Evolutionary conservation across 192 early-diverging fungal species (phyloP).

Genomic region (Coemansia sp.): DNA sequence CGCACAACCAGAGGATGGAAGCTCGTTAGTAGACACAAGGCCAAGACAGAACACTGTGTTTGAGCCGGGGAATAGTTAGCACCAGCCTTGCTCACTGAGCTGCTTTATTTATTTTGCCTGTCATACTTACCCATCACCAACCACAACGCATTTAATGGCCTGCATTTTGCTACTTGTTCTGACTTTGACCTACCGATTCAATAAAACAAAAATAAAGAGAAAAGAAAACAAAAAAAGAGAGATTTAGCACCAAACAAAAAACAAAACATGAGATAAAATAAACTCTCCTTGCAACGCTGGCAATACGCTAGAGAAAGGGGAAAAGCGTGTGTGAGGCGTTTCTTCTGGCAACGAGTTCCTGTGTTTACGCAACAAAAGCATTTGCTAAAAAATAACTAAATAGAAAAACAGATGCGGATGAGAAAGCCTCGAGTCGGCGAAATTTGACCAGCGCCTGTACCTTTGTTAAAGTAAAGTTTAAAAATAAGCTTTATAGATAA

Average conservation of each 20-base stretch:
- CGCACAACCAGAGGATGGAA: too few species aligned
- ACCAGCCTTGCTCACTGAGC: background rate
- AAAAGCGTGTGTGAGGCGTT: background rate
- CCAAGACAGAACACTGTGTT: background rate
- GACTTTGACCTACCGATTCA: background rate
- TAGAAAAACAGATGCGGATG: background rate
- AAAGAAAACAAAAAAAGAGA: slow-evolving; percentile 21
- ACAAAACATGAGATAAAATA: slow-evolving; percentile 13
- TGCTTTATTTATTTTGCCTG: background rate
- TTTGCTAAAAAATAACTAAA: background rate
- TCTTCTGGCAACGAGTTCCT: background rate
- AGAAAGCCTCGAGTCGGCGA: background rate
- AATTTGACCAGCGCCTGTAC: background rate
- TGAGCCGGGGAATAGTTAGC: background rate
- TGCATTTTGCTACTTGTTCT: slow-evolving; percentile 61
- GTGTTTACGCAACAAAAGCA: background rate
- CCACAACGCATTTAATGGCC: slow-evolving; percentile 87
- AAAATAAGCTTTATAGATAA: background rate
- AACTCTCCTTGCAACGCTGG: background rate
- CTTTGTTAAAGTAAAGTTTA: background rate
- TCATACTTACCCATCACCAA: slow-evolving; percentile 75
- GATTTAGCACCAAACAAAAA: slow-evolving; percentile 8
- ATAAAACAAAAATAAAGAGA: slow-evolving; percentile 59
- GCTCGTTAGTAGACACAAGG: too few species aligned
- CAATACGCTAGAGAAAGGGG: slow-evolving; percentile 16